A percentile compares a stretch with the other conserved stretches of the same genome.
Evolutionary conservation across 352 stramenopile genomes (phyloP).

Genomic region (Phytophthora pini): DNA sequence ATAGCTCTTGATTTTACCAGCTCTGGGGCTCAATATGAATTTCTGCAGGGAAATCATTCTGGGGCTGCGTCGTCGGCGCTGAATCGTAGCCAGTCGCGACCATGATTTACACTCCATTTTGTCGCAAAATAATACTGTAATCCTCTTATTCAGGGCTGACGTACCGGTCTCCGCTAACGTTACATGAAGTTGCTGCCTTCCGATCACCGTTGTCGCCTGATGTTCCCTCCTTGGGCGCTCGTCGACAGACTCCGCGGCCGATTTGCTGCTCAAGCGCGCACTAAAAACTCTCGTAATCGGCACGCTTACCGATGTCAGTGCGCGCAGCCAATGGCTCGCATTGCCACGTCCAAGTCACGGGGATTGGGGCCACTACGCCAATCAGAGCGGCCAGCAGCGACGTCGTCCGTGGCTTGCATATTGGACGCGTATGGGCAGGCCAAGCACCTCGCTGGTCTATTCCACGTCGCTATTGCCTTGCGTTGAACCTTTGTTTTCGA

Average conservation of each 20-base stretch:
- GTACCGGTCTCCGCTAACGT: neutral
- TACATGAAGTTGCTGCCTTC: too few species aligned
- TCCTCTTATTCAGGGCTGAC: neutral
- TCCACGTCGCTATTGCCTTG: conserved; percentile 12
- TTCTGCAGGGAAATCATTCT: conserved; percentile 6
- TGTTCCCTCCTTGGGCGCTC: conserved; percentile 1
- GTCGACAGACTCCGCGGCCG: conserved; percentile 12
- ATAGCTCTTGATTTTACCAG: neutral
- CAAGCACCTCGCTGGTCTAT: conserved; percentile 23
- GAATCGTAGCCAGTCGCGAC: too few species aligned
- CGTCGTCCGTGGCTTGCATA: conserved; percentile 3
- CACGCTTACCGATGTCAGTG: conserved; percentile 24
- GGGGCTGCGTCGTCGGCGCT: neutral
- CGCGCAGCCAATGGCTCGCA: conserved; percentile 28
- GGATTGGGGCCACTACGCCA: neutral
- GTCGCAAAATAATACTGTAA: too few species aligned
- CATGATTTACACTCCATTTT: too few species aligned
- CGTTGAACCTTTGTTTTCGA: conserved; percentile 21
- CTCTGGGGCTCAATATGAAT: neutral
- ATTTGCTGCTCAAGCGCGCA: conserved; percentile 6
- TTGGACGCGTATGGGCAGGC: conserved; percentile 7
- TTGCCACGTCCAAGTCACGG: conserved; percentile 19
- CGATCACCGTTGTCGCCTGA: neutral
- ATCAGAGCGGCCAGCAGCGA: conserved; percentile 8
- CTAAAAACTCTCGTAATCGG: conserved; percentile 24